These are phyloP conservation scores for Daedaleopsis sinensis DNA, from an alignment of 768 basidiomycete species.

Conservation along the genomic window DNA sequence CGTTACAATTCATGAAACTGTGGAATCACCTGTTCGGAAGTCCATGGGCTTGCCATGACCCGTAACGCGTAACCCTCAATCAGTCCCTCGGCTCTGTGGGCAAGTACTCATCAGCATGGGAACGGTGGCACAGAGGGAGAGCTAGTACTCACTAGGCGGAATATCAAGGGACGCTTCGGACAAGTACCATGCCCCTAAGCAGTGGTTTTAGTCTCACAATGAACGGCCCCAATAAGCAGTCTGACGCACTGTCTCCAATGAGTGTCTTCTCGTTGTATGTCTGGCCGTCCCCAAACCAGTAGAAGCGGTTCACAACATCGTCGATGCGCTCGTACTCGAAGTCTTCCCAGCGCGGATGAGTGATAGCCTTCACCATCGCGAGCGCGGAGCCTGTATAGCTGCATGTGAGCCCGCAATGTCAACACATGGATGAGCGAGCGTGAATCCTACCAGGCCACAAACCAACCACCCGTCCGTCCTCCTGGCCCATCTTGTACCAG, in stretches of 20 bases:
- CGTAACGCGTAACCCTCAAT: no score
- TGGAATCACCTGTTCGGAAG: no score
- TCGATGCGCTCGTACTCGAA: conserved; percentile 53
- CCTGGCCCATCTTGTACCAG: conserved; percentile 63
- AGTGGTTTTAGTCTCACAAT: not conserved
- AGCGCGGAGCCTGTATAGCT: conserved; percentile 51
- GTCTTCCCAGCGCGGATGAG: conserved; percentile 65
- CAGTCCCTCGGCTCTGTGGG: no score
- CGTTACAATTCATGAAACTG: no score
- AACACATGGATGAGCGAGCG: no score
- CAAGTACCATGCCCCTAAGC: conserved; percentile 27
- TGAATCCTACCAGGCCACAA: conserved; percentile 54
- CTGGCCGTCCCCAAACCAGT: conserved; percentile 63
- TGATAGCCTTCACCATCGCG: conserved; percentile 13
- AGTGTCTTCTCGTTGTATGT: conserved; percentile 50
- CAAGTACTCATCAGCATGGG: no score
- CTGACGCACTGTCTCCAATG: conserved; percentile 31
- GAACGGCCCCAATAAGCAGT: not conserved
- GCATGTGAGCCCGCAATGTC: no score
- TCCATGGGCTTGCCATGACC: no score
- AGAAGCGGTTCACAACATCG: conserved; percentile 47
- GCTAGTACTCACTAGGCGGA: conserved; percentile 14
- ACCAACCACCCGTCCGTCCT: conserved; percentile 55
- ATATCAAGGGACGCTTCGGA: conserved; percentile 18
- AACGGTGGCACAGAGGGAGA: no score